Evolutionary conservation across 176 grass and related monocot species (phyloP).

Genomic region (Oryza longistaminata): DNA sequence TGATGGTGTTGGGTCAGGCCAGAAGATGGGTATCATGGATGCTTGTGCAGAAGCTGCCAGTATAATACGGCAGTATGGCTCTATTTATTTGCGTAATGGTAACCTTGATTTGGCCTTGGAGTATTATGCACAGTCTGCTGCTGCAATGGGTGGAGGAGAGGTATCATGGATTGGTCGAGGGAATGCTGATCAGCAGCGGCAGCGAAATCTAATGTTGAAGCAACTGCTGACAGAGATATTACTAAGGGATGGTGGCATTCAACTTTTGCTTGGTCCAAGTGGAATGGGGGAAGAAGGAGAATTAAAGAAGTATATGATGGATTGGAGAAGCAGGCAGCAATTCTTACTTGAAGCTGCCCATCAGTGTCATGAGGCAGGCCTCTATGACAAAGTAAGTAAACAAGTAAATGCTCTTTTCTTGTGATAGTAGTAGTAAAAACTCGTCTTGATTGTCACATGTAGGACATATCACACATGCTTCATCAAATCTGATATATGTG

Average conservation of each 20-base stretch:
- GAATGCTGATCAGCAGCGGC: constrained; percentile 72
- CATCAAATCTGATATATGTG: constrained; percentile 1
- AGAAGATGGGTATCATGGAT: constrained; percentile 91
- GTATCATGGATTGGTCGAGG: constrained; percentile 66
- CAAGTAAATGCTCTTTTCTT: not conserved
- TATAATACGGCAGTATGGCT: constrained; percentile 89
- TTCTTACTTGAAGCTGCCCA: constrained; percentile 91
- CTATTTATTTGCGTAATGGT: constrained; percentile 75
- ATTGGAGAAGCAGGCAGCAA: constrained; percentile 70
- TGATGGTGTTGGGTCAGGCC: constrained; percentile 62
- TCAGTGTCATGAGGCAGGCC: constrained; percentile 84
- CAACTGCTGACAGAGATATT: constrained; percentile 89
- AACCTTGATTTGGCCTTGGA: constrained; percentile 84
- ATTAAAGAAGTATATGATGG: constrained; percentile 87
- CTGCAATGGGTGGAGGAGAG: constrained; percentile 90
- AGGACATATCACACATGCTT: not conserved
- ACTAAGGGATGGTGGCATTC: constrained; percentile 79
- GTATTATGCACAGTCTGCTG: constrained; percentile 91
- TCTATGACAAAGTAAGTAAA: constrained; percentile 84
- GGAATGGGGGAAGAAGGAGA: constrained; percentile 90
- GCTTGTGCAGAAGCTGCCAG: constrained; percentile 81
- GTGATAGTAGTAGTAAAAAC: constrained; percentile 2
- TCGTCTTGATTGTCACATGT: not conserved
- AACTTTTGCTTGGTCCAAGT: constrained; percentile 89
- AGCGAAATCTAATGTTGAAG: constrained; percentile 85